Base-by-base conservation (phyloP, 2,329 filamentous ascomycete genomes). In the Davidsoniella neocaledoniae region DNA sequence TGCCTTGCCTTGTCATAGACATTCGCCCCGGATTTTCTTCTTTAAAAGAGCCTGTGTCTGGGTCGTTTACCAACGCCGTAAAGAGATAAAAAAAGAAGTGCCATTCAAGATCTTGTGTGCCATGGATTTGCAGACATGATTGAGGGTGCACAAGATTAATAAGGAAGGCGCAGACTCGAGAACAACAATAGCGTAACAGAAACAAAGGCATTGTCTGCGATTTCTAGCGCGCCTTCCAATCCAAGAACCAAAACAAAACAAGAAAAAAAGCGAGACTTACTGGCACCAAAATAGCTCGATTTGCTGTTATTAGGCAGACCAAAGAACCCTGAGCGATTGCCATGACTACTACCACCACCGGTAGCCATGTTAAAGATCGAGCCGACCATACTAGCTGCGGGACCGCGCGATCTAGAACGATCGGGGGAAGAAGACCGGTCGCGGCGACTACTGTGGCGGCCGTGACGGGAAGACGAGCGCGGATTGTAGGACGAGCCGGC, bases 291-390 rank as follows among this genome's bases (percentile, higher is more conserved):
- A 26, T 46, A 42, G 39, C 33, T 43, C 25, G 10, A 33, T 16
- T 42, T 37, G 33, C 37, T 47, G 41, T 16, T 60, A 62, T 26
- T 61, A 69, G 68, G 64, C 44, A 60, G 59, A 19, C 66, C 65
- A 54, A 74, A 73, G 59, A 74, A 66, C 55, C 64, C 68, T 47
- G 65, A 65, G 41, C 67, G 64, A 54, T 64, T 68, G 51, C 58
- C 58, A 54, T 21, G 21, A 4, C 4, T 21, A 21, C 68, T 68
- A 48, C 66, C 65, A 54, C 64, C 67, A 50, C 58, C 58, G 54
- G 68, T 68, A 49, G 67, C 67, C 43, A 70, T 58, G 41, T 68
- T 64, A 52, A 65, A 61, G 44, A 63, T 55, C 23, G 62, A 62
- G 48, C 62, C 66, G 47, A 58, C 59, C 7, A 51, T 17, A 12